A percentile compares a stretch with the other conserved stretches of the same genome.
phyloP scores from a whole-genome alignment of 2,329 filamentous ascomycete genomes.

The Xylaria sp. region DNA sequence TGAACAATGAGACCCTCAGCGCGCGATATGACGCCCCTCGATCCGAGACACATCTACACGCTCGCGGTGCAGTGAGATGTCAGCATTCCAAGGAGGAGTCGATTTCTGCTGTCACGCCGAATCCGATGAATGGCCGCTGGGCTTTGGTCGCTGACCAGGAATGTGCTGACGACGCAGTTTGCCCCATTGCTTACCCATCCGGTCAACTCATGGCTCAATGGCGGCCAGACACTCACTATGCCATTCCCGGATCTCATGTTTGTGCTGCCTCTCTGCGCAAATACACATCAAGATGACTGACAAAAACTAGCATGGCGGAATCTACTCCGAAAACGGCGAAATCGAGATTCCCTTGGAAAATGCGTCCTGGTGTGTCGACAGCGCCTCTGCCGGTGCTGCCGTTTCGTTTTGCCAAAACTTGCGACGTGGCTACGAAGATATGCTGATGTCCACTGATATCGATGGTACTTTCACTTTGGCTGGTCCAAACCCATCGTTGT shows the following conservation, averaged over 20 bases:
- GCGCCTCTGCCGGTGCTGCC: constrained; percentile 54
- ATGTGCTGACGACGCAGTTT: constrained; percentile 63
- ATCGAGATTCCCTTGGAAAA: constrained; percentile 64
- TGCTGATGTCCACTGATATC: constrained; percentile 75
- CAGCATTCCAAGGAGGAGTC: constrained; percentile 61
- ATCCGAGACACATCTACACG: constrained; percentile 37
- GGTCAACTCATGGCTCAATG: constrained; percentile 76
- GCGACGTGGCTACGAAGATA: constrained; percentile 71
- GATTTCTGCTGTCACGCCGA: constrained; percentile 62
- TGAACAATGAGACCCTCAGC: constrained; percentile 25
- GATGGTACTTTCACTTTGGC: constrained; percentile 54
- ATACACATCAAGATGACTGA: constrained; percentile 17
- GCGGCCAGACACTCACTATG: constrained; percentile 65
- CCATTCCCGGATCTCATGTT: constrained; percentile 68
- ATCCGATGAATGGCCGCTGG: constrained; percentile 64
- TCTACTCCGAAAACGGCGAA: constrained; percentile 65
- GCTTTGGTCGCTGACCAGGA: constrained; percentile 71
- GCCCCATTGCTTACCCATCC: constrained; percentile 70
- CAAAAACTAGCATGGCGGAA: constrained; percentile 59
- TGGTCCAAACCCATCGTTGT: constrained; percentile 58
- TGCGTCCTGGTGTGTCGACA: constrained; percentile 64
- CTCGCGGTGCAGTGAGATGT: constrained; percentile 51
- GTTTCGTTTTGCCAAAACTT: constrained; percentile 77
- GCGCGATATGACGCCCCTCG: constrained; percentile 29
- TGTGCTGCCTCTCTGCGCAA: constrained; percentile 28